Evolutionary conservation across 1,284 basidiomycete species (phyloP).

Genomic region (Papiliotrema terrestris): DNA sequence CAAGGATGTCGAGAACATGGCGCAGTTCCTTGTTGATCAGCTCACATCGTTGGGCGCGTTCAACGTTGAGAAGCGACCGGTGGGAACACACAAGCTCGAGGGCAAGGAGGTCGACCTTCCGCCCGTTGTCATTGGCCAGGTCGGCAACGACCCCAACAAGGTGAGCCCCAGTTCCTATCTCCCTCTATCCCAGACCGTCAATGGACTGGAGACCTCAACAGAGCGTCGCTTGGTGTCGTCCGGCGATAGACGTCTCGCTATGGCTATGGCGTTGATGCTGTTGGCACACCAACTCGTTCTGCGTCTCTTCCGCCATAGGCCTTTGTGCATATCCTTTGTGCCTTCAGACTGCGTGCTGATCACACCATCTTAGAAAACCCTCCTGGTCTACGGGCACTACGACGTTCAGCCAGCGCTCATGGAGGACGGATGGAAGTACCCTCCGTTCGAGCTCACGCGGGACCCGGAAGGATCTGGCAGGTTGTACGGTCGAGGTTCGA

Average conservation of each 20-base stretch:
- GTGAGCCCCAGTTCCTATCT: slow-evolving; percentile 16
- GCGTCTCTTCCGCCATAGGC: too few relatives aligned
- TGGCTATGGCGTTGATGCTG: too few relatives aligned
- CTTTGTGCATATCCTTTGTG: slow-evolving; percentile 6
- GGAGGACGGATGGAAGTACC: slow-evolving; percentile 86
- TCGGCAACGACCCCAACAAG: slow-evolving; percentile 78
- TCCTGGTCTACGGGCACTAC: slow-evolving; percentile 88
- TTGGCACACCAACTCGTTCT: too few relatives aligned
- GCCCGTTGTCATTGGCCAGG: slow-evolving; percentile 77
- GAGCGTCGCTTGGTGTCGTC: too few relatives aligned
- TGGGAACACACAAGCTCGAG: slow-evolving; percentile 80
- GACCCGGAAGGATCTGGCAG: slow-evolving; percentile 52
- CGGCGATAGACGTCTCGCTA: too few relatives aligned
- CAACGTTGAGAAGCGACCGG: slow-evolving; percentile 64
- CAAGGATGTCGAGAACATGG: slow-evolving; percentile 77
- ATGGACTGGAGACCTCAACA: background rate
- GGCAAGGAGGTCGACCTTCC: slow-evolving; percentile 72
- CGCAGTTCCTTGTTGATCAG: slow-evolving; percentile 68
- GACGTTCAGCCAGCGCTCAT: slow-evolving; percentile 54
- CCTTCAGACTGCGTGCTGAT: slow-evolving; percentile 6
- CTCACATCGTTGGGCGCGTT: slow-evolving; percentile 67
- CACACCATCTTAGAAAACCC: slow-evolving; percentile 61
- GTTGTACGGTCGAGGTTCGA: slow-evolving; percentile 83
- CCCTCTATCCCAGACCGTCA: background rate
- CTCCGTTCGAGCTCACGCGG: slow-evolving; percentile 79